phyloP scores from a whole-genome alignment of 2,329 filamentous ascomycete species.

The Xylaria polymorpha region DNA sequence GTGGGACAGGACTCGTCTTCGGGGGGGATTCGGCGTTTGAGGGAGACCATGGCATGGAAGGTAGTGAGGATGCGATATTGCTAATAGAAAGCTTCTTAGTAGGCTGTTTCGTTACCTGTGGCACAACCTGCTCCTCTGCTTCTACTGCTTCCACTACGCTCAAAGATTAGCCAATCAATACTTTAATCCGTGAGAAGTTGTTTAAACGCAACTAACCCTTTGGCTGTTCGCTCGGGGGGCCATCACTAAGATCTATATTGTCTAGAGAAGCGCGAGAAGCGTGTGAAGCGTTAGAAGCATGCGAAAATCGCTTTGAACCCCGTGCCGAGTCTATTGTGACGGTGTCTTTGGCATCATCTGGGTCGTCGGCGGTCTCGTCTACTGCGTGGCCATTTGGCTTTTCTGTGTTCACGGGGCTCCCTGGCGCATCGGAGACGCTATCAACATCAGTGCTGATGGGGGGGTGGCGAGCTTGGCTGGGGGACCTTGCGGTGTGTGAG shows the following conservation, averaged over 20 bases:
- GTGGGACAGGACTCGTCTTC: slow-evolving; percentile 57
- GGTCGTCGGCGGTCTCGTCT: slow-evolving; percentile 36
- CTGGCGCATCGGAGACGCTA: slow-evolving; percentile 36
- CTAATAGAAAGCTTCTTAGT: slow-evolving; percentile 71
- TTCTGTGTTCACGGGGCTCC: slow-evolving; percentile 40
- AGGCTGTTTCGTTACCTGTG: slow-evolving; percentile 52
- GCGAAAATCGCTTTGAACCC: slow-evolving; percentile 59
- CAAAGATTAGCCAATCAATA: slow-evolving; percentile 24
- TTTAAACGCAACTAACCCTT: slow-evolving; percentile 41
- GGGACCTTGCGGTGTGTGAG: slow-evolving; percentile 64
- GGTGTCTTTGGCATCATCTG: slow-evolving; percentile 36
- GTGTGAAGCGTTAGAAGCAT: slow-evolving; percentile 51
- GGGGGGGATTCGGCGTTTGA: slow-evolving; percentile 61
- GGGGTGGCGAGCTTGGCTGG: slow-evolving; percentile 49
- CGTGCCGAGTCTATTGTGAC: slow-evolving; percentile 51
- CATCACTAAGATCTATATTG: slow-evolving; percentile 75
- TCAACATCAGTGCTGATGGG: slow-evolving; percentile 46
- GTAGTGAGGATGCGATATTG: slow-evolving; percentile 78
- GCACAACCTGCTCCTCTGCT: slow-evolving; percentile 49
- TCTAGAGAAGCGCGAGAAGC: slow-evolving; percentile 57
- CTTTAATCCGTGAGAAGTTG: neutral
- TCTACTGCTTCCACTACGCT: slow-evolving; percentile 45
- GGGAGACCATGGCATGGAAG: slow-evolving; percentile 78
- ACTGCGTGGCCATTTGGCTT: slow-evolving; percentile 41
- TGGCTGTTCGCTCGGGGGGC: slow-evolving; percentile 52